A percentile compares a stretch with the other conserved stretches of the same genome.
Evolutionary conservation across 345 rosid genomes (phyloP).

Genomic region (Rhizophora apiculata): DNA sequence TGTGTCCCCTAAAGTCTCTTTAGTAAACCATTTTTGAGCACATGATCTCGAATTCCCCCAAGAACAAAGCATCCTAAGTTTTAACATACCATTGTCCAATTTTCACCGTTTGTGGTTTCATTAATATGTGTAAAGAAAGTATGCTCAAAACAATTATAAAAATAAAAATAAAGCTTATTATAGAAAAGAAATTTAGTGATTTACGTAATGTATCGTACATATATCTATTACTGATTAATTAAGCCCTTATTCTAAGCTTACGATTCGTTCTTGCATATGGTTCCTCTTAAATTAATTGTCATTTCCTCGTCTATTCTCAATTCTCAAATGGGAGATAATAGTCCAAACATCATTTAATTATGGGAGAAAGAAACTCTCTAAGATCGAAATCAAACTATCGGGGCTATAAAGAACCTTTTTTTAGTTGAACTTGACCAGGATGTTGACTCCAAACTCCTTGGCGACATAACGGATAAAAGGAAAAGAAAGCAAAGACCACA

Average conservation of each 20-base stretch:
- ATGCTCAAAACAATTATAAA: too few species aligned
- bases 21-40: constrained; percentile 20
- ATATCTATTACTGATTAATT: background rate
- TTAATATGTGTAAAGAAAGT: background rate
- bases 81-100: background rate
- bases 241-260: too few species aligned
- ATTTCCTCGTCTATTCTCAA: too few species aligned
- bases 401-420: too few species aligned
- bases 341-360: background rate
- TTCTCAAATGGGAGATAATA: too few species aligned
- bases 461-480: constrained; percentile 8
- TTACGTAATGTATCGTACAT: background rate
- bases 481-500: background rate
- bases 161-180: too few species aligned
- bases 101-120: constrained; percentile 20
- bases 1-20: constrained; percentile 44
- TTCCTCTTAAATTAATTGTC: too few species aligned
- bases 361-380: too few species aligned
- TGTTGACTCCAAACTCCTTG: constrained; percentile 12
- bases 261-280: too few species aligned
- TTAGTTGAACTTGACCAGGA: too few species aligned
- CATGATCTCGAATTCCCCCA: constrained; percentile 20
- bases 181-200: background rate
- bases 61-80: constrained; percentile 43
- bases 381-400: too few species aligned